Evolutionary conservation across 2,329 filamentous ascomycete species (phyloP), one percentile per base, ranked within the genome.

Genomic region (Monilinia fructicola): DNA sequence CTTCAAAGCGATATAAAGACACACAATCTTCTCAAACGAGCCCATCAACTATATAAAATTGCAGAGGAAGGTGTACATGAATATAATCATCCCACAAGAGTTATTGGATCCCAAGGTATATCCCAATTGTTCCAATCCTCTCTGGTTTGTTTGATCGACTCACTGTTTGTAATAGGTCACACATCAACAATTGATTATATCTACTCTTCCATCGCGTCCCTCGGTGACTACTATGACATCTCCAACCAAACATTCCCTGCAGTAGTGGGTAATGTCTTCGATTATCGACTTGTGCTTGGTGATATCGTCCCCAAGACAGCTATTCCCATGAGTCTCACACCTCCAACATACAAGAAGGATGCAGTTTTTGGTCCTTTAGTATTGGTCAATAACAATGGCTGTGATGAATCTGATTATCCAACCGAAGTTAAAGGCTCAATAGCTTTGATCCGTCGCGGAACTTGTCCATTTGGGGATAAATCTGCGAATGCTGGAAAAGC

Each of bases 381-480:
- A n/a, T 80, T 86, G 14, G 85, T 89, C 12, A 76, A 78, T 12
- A 87, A 87, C 73, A 77, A 86, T 6, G 90, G 90, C 56, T 93
- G 90, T 76, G 75, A 83, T 21, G 77, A 79, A 6, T 79, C 81
- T 2, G 89, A 93, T 77, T 93, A 86, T 74, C 85, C 90, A 1
- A 73, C 81, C 1, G 77, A 79, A 1, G 78, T 89, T 4, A 76
- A 79, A 12, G 89, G 87, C 60, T 86, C 85, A 67, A 88, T 95
- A 67, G 90, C 89, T 12, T 81, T 95, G 48, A 83, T 95, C 70
- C 81, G 82, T 40, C 87, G 91, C 65, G 91, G 91, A 64, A 81
- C 78, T 1, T 95, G 91, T 74, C 71, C 86, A 10, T 95, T 94
- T 71, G 90, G 87, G 14, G 78, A 82, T 67, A 95, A 95, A 79